Percentiles rank a stretch among this genome's conserved stretches.
Conservation (phyloP, 2,329 filamentous ascomycete genomes). For the Hirsutella thompsonii region DNA sequence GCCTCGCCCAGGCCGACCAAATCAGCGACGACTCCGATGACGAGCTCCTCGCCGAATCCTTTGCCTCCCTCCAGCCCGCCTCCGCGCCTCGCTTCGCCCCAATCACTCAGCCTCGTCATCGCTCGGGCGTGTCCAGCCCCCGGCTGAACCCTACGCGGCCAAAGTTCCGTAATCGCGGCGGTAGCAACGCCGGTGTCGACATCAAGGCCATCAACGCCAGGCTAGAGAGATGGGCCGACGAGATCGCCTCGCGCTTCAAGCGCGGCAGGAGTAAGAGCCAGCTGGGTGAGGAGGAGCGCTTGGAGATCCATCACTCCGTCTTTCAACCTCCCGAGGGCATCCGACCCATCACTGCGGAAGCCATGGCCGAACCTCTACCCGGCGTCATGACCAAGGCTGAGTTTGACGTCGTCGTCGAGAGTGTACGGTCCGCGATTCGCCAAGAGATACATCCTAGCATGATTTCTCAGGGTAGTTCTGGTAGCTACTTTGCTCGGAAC, state of each 20-base stretch:
- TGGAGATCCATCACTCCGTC: constrained; percentile 95
- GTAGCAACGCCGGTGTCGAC: constrained; percentile 80
- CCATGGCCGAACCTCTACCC: constrained; percentile 49
- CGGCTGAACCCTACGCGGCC: constrained; percentile 24
- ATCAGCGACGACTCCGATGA: constrained; percentile 60
- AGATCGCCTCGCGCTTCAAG: constrained; percentile 96
- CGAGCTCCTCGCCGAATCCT: constrained; percentile 40
- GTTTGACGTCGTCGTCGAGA: constrained; percentile 82
- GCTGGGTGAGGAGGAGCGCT: constrained; percentile 62
- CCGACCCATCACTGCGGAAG: constrained; percentile 64
- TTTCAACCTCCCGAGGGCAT: constrained; percentile 89
- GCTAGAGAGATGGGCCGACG: constrained; percentile 91
- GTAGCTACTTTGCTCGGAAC: constrained; percentile 94
- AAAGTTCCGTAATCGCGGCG: constrained; percentile 33
- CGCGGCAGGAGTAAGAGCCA: constrained; percentile 63
- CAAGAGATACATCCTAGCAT: constrained; percentile 86
- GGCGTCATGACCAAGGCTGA: constrained; percentile 63
- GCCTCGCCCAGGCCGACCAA: constrained; percentile 69
- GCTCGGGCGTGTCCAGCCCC: constrained; percentile 46
- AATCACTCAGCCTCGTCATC: constrained; percentile 46
- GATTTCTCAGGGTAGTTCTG: constrained; percentile 94
- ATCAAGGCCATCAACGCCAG: constrained; percentile 97
- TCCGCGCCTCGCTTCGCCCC: constrained; percentile 52
- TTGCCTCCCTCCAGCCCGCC: constrained; percentile 42
- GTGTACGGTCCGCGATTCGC: constrained; percentile 80